Percentiles rank a stretch among this genome's conserved stretches.
Conservation (phyloP, 352 stramenopile genomes). For the Peronospora belbahrii region DNA sequence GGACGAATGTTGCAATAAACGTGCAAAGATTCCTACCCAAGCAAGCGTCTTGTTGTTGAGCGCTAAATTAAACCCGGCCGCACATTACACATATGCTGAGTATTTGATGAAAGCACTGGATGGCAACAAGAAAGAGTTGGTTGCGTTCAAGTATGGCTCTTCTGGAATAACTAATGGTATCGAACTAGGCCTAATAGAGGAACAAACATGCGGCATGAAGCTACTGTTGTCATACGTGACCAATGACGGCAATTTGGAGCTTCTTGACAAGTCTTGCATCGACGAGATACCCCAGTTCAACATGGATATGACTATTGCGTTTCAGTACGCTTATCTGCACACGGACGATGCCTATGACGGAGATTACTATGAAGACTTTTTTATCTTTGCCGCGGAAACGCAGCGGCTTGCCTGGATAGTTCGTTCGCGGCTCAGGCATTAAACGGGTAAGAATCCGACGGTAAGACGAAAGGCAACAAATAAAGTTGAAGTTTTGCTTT, state of each 20-base stretch:
- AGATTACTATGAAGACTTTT: too few relatives aligned
- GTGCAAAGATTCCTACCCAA: conserved; percentile 31
- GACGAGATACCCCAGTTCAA: conserved; percentile 10
- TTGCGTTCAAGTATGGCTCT: conserved; percentile 43
- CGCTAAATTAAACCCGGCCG: conserved; percentile 42
- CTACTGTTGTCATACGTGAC: conserved; percentile 39
- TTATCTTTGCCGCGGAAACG: too few relatives aligned
- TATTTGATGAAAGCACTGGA: conserved; percentile 29
- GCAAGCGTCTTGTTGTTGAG: conserved; percentile 43
- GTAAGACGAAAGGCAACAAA: too few relatives aligned
- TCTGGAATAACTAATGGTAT: conserved; percentile 32
- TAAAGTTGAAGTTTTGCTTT: too few relatives aligned
- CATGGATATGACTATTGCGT: background rate
- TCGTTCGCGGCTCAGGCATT: too few relatives aligned
- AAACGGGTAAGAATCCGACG: too few relatives aligned
- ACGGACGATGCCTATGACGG: too few relatives aligned
- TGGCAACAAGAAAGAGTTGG: conserved; percentile 27
- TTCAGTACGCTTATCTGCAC: background rate
- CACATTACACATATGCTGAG: conserved; percentile 44
- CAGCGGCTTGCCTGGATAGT: too few relatives aligned
- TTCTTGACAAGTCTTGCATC: conserved; percentile 44
- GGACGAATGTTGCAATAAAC: conserved; percentile 51
- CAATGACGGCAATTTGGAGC: conserved; percentile 22
- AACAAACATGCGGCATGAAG: conserved; percentile 38
- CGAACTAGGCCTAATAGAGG: conserved; percentile 19